A percentile compares a stretch with the other conserved stretches of the same genome.
phyloP scores from a whole-genome alignment of 2,329 filamentous ascomycete species.

The Fusarium heterosporum region DNA sequence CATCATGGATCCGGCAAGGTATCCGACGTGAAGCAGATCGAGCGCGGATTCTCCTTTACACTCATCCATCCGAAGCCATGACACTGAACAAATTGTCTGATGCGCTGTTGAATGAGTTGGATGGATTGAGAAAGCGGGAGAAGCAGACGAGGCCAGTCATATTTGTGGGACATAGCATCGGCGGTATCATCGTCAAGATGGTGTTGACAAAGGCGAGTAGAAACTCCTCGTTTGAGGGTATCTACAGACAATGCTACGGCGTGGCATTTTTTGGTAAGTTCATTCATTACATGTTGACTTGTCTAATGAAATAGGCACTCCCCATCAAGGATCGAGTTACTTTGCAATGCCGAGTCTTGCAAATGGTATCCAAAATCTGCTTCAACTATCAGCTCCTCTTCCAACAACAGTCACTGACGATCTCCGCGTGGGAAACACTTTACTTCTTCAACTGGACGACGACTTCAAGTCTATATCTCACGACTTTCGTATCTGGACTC shows the following conservation, averaged over 20 bases:
- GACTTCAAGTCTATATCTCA: slow-evolving; percentile 67
- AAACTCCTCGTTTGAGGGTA: slow-evolving; percentile 53
- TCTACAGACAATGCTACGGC: slow-evolving; percentile 69
- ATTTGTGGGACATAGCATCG: slow-evolving; percentile 71
- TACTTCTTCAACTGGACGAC: slow-evolving; percentile 63
- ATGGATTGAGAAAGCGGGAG: slow-evolving; percentile 50
- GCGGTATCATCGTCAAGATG: slow-evolving; percentile 69
- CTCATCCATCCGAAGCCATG: slow-evolving; percentile 58
- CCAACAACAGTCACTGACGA: slow-evolving; percentile 63
- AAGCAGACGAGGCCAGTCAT: slow-evolving; percentile 63
- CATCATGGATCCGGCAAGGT: slow-evolving; percentile 66
- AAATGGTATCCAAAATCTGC: slow-evolving; percentile 63
- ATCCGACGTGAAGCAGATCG: slow-evolving; percentile 60
- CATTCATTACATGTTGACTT: fast-evolving
- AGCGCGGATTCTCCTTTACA: slow-evolving; percentile 64
- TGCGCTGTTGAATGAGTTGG: slow-evolving; percentile 60
- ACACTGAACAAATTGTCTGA: slow-evolving; percentile 60
- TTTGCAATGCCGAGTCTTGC: slow-evolving; percentile 69
- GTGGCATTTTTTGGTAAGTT: slow-evolving; percentile 69
- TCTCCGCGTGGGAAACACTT: slow-evolving; percentile 62
- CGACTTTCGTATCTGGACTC: slow-evolving; percentile 71
- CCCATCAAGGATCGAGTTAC: slow-evolving; percentile 72
- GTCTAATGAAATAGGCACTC: slow-evolving; percentile 58
- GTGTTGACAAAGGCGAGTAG: slow-evolving; percentile 63
- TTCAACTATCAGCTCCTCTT: slow-evolving; percentile 64